Percentiles rank a stretch among this genome's conserved stretches.
These are phyloP conservation scores for Wickerhamomyces ciferrii DNA, from an alignment of 805 yeast genomes.

Conservation along the genomic window DNA sequence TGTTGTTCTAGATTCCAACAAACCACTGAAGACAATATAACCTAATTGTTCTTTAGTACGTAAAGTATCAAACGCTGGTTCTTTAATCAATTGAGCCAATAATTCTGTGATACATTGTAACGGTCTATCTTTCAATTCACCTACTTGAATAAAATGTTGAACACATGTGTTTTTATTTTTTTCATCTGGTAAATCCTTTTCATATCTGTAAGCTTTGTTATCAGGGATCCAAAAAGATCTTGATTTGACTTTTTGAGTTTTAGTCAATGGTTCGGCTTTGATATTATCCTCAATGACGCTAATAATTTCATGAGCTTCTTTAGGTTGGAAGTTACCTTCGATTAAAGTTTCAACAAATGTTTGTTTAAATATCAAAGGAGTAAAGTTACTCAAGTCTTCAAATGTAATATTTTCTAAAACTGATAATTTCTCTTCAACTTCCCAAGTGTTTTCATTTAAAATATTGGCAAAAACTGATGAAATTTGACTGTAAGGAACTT, in stretches of 20 bases:
- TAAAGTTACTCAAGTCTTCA: constrained; percentile 45
- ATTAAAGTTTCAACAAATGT: constrained; percentile 67
- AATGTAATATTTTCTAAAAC: constrained; percentile 40
- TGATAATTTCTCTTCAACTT: constrained; percentile 52
- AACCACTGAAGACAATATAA: constrained; percentile 83
- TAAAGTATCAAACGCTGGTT: constrained; percentile 85
- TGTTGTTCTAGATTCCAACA: constrained; percentile 62
- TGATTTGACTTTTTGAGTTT: constrained; percentile 37
- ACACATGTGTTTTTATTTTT: constrained; percentile 80
- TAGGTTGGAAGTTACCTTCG: constrained; percentile 63
- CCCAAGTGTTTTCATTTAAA: constrained; percentile 70
- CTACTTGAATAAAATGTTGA: constrained; percentile 71
- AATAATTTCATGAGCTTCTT: constrained; percentile 48
- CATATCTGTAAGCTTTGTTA: constrained; percentile 38
- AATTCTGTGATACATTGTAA: constrained; percentile 46
- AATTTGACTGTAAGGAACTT: constrained; percentile 76
- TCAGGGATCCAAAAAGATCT: constrained; percentile 38
- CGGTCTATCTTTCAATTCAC: constrained; percentile 36
- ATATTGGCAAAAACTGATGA: constrained; percentile 56
- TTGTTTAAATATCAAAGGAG: constrained; percentile 50
- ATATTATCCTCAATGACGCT: constrained; percentile 34
- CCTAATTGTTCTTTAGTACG: constrained; percentile 96
- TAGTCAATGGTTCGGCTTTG: constrained; percentile 32
- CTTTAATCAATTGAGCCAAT: constrained; percentile 67
- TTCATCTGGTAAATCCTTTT: constrained; percentile 50